Evolutionary conservation across 345 rosid species (phyloP), one percentile per base, ranked within the genome.

Genomic region (Streptanthus diversifolius): DNA sequence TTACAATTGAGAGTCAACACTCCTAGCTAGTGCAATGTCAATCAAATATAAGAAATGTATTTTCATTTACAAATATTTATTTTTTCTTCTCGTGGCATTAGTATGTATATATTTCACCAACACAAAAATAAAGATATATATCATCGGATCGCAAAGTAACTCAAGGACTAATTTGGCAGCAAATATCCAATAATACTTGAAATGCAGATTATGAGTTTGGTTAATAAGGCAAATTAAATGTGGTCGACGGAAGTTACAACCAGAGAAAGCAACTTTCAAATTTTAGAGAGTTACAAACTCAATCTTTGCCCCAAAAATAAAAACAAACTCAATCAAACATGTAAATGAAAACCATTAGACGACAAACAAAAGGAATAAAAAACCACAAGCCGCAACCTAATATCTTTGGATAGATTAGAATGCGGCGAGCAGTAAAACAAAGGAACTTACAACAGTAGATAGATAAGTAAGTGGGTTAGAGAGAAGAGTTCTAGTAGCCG

Each of bases 401-500:
- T 2, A 53, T 4, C 5, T 14, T 14, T 56, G 43, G 22, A 32
- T 15, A 33, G 64, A 66, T 59, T 68, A 75, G 63, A 75, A 75
- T 12, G 68, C 68, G 4, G 49, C 69, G 21, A 75, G 74, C 48
- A 75, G 6, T 12, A 75, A 24, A 33, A 52, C 79, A 67, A 75
- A 22, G 22, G 73, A 75, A 51, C 30, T 68, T 3, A 56, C 7
- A 33, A 44, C 10, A 65, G 58, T 45, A 65, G 76, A 63, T 25
- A 66, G 12, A 57, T 66, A 66, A 35, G 56, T 68, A 7, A 75
- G 53, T 68, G 63, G 74, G 55, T 68, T 76, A 73, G 74, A 78
- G 51, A 90, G 80, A 66, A 66, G 72, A 66, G 33, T 39, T 66
- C 44, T 39, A 30, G 68, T 68, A 18, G 79, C 79, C 0, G 79